Evolutionary conservation across 1,139 yeast species (phyloP).

Genomic region (Zygotorulaspora mrakii): DNA sequence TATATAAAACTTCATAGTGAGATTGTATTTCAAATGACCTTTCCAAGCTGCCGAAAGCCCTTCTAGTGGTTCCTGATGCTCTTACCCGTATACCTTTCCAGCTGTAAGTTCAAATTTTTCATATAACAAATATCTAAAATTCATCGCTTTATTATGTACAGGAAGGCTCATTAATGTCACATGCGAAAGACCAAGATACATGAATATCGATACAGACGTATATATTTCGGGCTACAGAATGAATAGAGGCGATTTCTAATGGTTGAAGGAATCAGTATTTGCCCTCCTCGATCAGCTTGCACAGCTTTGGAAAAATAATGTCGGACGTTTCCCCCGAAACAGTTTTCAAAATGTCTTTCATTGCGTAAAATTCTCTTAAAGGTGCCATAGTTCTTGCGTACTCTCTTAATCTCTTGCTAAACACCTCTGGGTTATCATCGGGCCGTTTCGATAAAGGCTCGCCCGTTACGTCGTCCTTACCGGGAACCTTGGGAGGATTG

Average conservation of each 20-base stretch:
- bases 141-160: background rate
- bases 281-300: slow-evolving; percentile 40
- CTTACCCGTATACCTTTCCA: background rate
- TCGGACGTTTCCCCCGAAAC: slow-evolving; percentile 81
- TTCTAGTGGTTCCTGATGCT: background rate
- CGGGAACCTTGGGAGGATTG: slow-evolving; percentile 82
- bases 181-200: too few species aligned
- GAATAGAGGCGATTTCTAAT: too few species aligned
- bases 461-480: slow-evolving; percentile 83
- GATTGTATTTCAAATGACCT: too few species aligned
- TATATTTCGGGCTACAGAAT: too few species aligned
- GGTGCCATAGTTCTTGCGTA: slow-evolving; percentile 62
- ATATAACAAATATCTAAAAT: background rate
- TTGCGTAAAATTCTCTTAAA: slow-evolving; percentile 56
- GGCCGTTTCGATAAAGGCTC: slow-evolving; percentile 74
- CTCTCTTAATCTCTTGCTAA: slow-evolving; percentile 60
- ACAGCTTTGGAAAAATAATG: slow-evolving; percentile 70
- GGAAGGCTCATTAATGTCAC: background rate
- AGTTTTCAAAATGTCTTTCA: slow-evolving; percentile 50
- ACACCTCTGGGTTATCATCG: slow-evolving; percentile 74
- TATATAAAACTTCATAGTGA: slow-evolving; percentile 56
- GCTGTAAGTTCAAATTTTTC: background rate
- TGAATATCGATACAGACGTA: too few species aligned
- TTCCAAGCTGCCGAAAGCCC: too few species aligned
- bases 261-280: background rate